These are phyloP conservation scores for Cadophora luteo-olivacea DNA, from an alignment of 2,329 filamentous ascomycete genomes.

Conservation along the genomic window DNA sequence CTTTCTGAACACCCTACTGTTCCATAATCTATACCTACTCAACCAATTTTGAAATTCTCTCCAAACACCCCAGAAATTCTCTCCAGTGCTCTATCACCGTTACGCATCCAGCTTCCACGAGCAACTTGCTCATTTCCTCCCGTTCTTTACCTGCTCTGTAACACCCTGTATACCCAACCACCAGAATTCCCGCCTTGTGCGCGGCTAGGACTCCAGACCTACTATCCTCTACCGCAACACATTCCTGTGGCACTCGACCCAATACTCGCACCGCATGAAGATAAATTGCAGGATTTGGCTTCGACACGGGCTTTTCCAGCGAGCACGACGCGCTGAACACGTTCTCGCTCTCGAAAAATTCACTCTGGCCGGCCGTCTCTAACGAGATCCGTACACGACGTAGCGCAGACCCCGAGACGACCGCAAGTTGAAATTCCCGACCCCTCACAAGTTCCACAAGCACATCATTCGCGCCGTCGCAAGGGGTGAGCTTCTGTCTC, in stretches of 20 bases:
- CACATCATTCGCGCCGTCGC: not conserved
- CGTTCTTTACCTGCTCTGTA: not conserved
- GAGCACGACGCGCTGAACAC: constrained; percentile 61
- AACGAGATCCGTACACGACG: not conserved
- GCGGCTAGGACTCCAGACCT: constrained; percentile 78
- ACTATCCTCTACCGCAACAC: constrained; percentile 86
- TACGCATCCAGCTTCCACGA: not conserved
- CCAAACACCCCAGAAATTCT: not conserved
- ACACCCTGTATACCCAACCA: not conserved
- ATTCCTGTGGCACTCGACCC: constrained; percentile 73
- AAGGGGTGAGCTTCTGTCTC: not conserved
- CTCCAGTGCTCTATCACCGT: not conserved
- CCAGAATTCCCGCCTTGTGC: not conserved
- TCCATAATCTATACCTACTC: not conserved
- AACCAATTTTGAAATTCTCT: not conserved
- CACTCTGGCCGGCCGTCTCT: not conserved
- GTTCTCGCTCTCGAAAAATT: not conserved
- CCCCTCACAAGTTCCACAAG: not conserved
- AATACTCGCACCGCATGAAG: constrained; percentile 76
- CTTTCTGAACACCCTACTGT: too few species aligned
- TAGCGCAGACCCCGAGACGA: not conserved
- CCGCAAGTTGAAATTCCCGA: not conserved
- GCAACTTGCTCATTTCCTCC: not conserved
- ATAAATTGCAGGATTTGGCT: constrained; percentile 91
- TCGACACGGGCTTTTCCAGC: constrained; percentile 79